These are phyloP conservation scores for Mycena polygramma DNA, from an alignment of 768 basidiomycete genomes.

Conservation along the genomic window DNA sequence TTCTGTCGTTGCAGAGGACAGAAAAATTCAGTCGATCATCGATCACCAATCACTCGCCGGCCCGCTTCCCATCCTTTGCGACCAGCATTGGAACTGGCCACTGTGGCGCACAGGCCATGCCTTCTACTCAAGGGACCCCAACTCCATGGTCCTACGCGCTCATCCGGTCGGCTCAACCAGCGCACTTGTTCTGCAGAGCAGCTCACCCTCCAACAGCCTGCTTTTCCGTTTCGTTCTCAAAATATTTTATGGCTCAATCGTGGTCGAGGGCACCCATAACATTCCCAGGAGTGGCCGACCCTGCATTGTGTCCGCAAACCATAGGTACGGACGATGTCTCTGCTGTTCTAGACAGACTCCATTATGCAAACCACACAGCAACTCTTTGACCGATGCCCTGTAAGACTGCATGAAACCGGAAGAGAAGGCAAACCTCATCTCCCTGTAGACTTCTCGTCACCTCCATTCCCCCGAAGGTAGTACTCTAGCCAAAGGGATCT, in stretches of 20 bases:
- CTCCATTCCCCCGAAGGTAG: conserved; percentile 76
- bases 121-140: conserved; percentile 46
- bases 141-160: conserved; percentile 69
- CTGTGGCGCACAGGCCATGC: conserved; percentile 12
- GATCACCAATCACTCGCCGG: background rate
- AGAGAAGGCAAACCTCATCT: conserved; percentile 10
- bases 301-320: conserved; percentile 89
- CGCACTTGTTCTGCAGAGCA: background rate
- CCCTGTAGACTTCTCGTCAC: conserved; percentile 76
- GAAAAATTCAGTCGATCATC: conserved; percentile 19
- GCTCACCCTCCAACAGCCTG: conserved; percentile 39
- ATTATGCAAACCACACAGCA: conserved; percentile 59
- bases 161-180: conserved; percentile 29
- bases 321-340: no score
- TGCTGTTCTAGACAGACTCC: no score
- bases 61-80: conserved; percentile 2
- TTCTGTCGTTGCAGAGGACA: background rate
- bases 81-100: background rate
- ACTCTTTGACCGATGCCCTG: conserved; percentile 90
- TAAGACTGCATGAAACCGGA: conserved; percentile 51
- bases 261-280: conserved; percentile 81
- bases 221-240: conserved; percentile 88
- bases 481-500: background rate
- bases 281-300: conserved; percentile 82
- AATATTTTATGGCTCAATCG: conserved; percentile 92